Percentiles rank a stretch among this genome's conserved stretches.
Evolutionary conservation across 441 rosid genomes (phyloP).

Genomic region (Eruca vesicaria): DNA sequence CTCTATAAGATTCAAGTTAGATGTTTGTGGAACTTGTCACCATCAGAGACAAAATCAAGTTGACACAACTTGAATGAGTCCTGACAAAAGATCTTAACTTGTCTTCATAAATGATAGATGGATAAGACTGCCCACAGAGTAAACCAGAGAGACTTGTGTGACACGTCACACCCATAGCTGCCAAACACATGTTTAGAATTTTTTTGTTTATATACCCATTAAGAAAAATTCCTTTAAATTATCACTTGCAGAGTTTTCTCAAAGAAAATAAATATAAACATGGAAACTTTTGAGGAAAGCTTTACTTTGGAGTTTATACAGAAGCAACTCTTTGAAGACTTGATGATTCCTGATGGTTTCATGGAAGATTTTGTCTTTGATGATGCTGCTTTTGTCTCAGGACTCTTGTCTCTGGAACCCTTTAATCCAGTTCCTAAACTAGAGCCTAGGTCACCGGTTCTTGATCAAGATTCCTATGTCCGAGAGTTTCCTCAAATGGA

Average conservation of each 20-base stretch:
- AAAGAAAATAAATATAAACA: constrained; percentile 3
- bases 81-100: constrained; percentile 28
- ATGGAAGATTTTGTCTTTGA: constrained; percentile 40
- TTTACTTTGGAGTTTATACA: constrained; percentile 41
- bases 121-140: constrained; percentile 21
- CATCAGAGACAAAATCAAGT: constrained; percentile 25
- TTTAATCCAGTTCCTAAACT: constrained; percentile 30
- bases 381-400: constrained; percentile 32
- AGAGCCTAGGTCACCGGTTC: constrained; percentile 37
- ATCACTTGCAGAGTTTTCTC: constrained; percentile 5
- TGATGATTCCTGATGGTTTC: constrained; percentile 44
- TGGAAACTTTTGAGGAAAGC: constrained; percentile 43
- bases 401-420: constrained; percentile 36
- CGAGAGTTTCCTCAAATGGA: constrained; percentile 26
- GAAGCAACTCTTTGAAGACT: constrained; percentile 57
- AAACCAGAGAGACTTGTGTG: constrained; percentile 10
- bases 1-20: constrained; percentile 9
- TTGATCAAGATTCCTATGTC: constrained; percentile 13
- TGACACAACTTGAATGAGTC: constrained; percentile 32
- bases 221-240: background rate
- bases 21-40: constrained; percentile 10
- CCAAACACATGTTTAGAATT: constrained; percentile 16
- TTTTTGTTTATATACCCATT: constrained; percentile 9
- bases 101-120: constrained; percentile 26
- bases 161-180: constrained; percentile 23